Conservation (phyloP, 495 filamentous ascomycete species). For the Penicillium bialowiezense region DNA sequence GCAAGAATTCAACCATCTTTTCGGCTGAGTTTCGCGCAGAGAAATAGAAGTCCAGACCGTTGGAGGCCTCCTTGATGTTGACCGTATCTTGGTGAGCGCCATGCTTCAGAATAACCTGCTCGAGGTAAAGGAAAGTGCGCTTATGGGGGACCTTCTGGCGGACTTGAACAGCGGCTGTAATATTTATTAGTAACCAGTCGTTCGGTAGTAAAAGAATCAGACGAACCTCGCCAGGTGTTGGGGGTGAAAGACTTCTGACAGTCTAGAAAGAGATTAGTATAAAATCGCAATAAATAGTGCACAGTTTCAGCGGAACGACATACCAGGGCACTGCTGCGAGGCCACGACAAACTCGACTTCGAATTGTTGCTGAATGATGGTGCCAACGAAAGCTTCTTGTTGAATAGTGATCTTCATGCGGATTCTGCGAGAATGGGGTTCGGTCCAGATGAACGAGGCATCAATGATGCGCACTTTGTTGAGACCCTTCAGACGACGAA, state of each 20-base stretch:
- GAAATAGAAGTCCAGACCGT: conserved; percentile 96
- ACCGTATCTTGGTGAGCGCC: conserved; percentile 88
- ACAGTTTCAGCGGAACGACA: too few relatives aligned
- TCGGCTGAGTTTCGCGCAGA: conserved; percentile 85
- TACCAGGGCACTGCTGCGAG: conserved; percentile 77
- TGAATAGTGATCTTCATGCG: conserved; percentile 94
- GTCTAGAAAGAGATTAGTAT: conserved; percentile 25
- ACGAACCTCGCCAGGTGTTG: conserved; percentile 67
- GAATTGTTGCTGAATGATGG: conserved; percentile 88
- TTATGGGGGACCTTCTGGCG: conserved; percentile 98
- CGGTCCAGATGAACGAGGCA: conserved; percentile 96
- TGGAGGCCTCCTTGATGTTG: conserved; percentile 92
- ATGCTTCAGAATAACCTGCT: conserved; percentile 94
- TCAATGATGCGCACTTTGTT: conserved; percentile 89
- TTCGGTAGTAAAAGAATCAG: too few relatives aligned
- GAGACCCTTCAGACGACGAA: conserved; percentile 76
- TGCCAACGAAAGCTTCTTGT: conserved; percentile 66
- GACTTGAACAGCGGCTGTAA: conserved; percentile 73
- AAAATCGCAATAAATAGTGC: too few relatives aligned
- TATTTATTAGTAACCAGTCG: too few relatives aligned
- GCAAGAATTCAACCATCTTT: conserved; percentile 87
- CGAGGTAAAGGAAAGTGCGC: conserved; percentile 92
- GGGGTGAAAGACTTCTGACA: conserved; percentile 93
- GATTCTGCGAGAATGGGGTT: conserved; percentile 87
- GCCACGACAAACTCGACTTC: conserved; percentile 90